Evolutionary conservation across 768 basidiomycete species (phyloP).

Genomic region (Mrakia gelida): DNA sequence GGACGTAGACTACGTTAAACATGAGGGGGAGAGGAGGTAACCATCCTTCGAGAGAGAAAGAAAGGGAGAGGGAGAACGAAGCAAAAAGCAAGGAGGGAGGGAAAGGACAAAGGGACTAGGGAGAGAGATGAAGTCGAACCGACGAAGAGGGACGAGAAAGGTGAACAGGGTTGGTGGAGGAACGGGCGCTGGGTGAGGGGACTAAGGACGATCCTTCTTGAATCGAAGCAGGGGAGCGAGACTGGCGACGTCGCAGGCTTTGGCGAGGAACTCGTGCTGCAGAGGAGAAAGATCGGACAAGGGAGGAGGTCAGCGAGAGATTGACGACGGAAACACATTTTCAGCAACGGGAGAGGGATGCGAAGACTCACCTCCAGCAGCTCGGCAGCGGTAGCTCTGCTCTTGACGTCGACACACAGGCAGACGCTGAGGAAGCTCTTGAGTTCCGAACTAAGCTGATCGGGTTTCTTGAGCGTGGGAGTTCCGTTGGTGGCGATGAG

Average conservation of each 20-base stretch:
- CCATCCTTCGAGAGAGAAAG: too few species aligned
- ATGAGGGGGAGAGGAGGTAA: too few species aligned
- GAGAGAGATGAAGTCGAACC: background rate
- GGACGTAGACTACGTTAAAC: too few species aligned
- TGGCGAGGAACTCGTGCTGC: constrained; percentile 90
- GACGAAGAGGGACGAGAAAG: background rate
- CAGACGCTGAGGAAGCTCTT: constrained; percentile 98
- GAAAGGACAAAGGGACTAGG: background rate
- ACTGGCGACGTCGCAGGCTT: constrained; percentile 74
- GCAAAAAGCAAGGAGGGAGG: background rate
- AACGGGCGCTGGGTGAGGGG: too few species aligned
- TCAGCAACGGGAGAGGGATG: background rate
- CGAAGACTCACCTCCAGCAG: constrained; percentile 65
- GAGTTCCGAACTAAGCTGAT: constrained; percentile 81
- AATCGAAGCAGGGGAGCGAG: constrained; percentile 76
- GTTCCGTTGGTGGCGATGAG: constrained; percentile 97
- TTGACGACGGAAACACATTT: background rate
- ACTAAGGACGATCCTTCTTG: constrained; percentile 27
- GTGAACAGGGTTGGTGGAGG: background rate
- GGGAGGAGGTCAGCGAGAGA: constrained; percentile 4
- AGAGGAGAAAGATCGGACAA: constrained; percentile 19
- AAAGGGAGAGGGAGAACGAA: background rate
- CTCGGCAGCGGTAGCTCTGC: constrained; percentile 76
- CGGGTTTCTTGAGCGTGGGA: constrained; percentile 94
- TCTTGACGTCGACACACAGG: constrained; percentile 91